These are phyloP conservation scores for Zasmidium angulare DNA, from an alignment of 2,329 filamentous ascomycete genomes.

Conservation along the genomic window DNA sequence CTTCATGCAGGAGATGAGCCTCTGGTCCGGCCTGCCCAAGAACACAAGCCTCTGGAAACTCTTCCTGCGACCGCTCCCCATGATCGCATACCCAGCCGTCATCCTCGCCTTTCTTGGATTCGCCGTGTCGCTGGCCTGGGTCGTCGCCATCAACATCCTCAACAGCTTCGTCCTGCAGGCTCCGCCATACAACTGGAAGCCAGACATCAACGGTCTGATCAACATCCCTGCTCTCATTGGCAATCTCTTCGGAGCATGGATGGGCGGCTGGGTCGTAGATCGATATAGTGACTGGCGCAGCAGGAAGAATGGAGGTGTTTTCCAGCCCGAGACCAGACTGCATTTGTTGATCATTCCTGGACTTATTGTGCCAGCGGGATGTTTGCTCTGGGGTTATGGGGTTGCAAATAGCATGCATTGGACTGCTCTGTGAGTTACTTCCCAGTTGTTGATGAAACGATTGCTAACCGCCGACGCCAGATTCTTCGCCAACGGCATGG, in stretches of 20 bases:
- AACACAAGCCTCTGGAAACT: constrained; percentile 36
- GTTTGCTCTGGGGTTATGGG: constrained; percentile 48
- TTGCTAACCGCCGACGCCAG: constrained; percentile 1
- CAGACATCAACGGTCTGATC: constrained; percentile 40
- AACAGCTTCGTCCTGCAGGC: constrained; percentile 42
- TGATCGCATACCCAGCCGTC: constrained; percentile 40
- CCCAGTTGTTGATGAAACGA: neutral
- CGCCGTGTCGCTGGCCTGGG: constrained; percentile 39
- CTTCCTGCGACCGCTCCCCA: constrained; percentile 39
- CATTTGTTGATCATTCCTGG: constrained; percentile 43
- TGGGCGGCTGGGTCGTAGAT: constrained; percentile 47
- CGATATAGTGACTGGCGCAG: constrained; percentile 43
- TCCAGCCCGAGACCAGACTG: constrained; percentile 48
- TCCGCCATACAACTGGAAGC: constrained; percentile 39
- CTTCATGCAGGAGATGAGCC: constrained; percentile 35
- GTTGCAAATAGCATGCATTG: constrained; percentile 43
- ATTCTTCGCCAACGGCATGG: constrained; percentile 50
- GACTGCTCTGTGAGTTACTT: constrained; percentile 36
- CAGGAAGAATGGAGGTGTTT: constrained; percentile 44
- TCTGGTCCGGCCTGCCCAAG: constrained; percentile 35
- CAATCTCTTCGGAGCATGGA: constrained; percentile 44
- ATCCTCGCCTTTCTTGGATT: constrained; percentile 40
- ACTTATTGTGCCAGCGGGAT: constrained; percentile 44
- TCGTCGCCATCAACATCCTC: constrained; percentile 42
- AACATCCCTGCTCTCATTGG: constrained; percentile 45